Percentiles rank a stretch among this genome's conserved stretches.
These are phyloP conservation scores for Debaryomyces hansenii DNA, from an alignment of 805 yeast species.

Conservation along the genomic window DNA sequence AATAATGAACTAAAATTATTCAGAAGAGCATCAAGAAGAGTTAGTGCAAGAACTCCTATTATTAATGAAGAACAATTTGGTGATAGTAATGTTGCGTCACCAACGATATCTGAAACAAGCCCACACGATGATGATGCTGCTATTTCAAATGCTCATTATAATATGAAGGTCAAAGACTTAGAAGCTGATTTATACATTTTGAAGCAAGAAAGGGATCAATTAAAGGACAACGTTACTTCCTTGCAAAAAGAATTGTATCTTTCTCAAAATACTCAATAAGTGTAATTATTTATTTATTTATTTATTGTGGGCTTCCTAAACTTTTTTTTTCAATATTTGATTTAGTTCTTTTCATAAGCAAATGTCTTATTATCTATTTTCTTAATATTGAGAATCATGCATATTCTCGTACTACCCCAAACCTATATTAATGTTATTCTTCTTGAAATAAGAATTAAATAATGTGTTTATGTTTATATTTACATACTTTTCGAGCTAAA, in stretches of 20 bases:
- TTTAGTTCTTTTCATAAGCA: too few relatives aligned
- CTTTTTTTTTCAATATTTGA: constrained; percentile 1
- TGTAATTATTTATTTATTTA: not conserved
- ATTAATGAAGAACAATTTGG: constrained; percentile 13
- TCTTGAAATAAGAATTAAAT: too few relatives aligned
- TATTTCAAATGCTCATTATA: constrained; percentile 55
- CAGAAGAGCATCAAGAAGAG: constrained; percentile 42
- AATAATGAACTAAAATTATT: constrained; percentile 65
- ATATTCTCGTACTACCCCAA: too few relatives aligned
- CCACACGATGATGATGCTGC: constrained; percentile 27
- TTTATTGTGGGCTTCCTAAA: not conserved
- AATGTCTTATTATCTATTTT: too few relatives aligned
- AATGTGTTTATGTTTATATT: too few relatives aligned
- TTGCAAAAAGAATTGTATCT: constrained; percentile 58
- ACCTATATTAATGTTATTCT: too few relatives aligned
- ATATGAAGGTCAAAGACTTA: constrained; percentile 74
- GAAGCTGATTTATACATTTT: constrained; percentile 81
- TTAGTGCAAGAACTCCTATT: constrained; percentile 29
- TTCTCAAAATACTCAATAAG: constrained; percentile 9
- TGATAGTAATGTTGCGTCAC: constrained; percentile 5
- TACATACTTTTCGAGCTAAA: too few relatives aligned
- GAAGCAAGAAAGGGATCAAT: constrained; percentile 80
- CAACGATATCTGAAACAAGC: constrained; percentile 9
- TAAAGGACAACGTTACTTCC: constrained; percentile 58
- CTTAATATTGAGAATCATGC: too few relatives aligned